Base-by-base conservation (phyloP, 257 asterid genomes). In the Ophiorrhiza pumila region DNA sequence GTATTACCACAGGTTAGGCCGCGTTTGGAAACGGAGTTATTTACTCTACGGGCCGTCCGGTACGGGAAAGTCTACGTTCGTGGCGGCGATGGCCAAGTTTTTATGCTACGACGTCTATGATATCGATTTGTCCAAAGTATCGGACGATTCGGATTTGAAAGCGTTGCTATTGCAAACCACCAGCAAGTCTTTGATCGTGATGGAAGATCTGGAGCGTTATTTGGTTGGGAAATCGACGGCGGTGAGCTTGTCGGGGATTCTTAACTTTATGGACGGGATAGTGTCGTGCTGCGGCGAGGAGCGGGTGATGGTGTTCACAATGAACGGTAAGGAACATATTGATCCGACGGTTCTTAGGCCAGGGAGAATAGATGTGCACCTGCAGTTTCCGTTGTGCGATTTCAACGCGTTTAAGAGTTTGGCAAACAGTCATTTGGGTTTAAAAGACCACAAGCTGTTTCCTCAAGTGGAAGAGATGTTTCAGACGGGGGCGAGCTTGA, bases 11-110 rank as follows among this genome's bases (percentile, higher is more conserved):
- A 83, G 97, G 0, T 79, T 91, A 55, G 98, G 98, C 66, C 91
- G 90, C 7, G 89, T 93, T n/a, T 93, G 98, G 98, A 93, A 93
- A 78, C 78, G 97, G 69, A 93, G 95, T 79, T 93, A 91, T 77
- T 76, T 93, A 1, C 78, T 93, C 15, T 84, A 91, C 88, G 98
- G 98, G 8, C 76, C 89, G 7, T 78, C 95, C 4, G 98, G 98
- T 2, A 91, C 98, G 29, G 98, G 98, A 0, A 93, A 93, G 74
- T 86, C 98, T 31, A 91, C 95, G 2, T 93, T 91, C 68, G 56
- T 86, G 1, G 93, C 97, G 2, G 96, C 91, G 2, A 88, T 89
- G 91, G 95, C 98, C 23, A 93, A 83, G 76, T 77, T 79, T 3
- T 64, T 93, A n/a, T 71, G 80, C 76, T 93, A 85, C 83, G 97